A percentile compares a stretch with the other conserved stretches of the same genome.
phyloP scores from a whole-genome alignment of 1,139 yeast genomes.

The Zygosaccharomyces sapae region DNA sequence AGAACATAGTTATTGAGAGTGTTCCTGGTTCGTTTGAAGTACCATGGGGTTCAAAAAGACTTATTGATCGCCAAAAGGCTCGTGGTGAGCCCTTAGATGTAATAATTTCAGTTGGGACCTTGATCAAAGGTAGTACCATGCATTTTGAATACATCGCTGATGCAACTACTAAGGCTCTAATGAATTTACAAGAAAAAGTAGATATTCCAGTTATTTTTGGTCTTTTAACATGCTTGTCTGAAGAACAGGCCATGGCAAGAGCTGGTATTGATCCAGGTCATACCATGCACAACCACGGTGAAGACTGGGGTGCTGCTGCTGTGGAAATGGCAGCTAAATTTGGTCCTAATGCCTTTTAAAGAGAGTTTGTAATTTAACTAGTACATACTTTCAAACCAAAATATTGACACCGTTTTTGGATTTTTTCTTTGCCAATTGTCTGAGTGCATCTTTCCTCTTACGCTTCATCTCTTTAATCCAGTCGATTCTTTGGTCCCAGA shows the following conservation, averaged over 20 bases:
- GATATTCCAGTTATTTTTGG: constrained; percentile 86
- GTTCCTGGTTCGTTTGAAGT: constrained; percentile 95
- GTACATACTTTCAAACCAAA: constrained; percentile 5
- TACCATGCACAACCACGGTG: constrained; percentile 88
- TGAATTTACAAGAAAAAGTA: constrained; percentile 71
- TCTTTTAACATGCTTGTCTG: constrained; percentile 85
- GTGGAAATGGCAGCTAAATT: constrained; percentile 82
- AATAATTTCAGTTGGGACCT: constrained; percentile 86
- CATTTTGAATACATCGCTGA: constrained; percentile 97
- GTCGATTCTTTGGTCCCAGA: constrained; percentile 80
- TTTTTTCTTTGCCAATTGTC: constrained; percentile 42
- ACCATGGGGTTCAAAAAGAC: constrained; percentile 69
- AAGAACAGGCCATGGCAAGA: constrained; percentile 87
- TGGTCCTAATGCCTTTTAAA: constrained; percentile 24
- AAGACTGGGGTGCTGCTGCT: constrained; percentile 99
- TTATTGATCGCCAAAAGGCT: constrained; percentile 46
- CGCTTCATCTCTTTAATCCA: constrained; percentile 72
- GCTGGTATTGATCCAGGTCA: constrained; percentile 76
- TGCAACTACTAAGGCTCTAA: constrained; percentile 77
- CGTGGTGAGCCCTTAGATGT: constrained; percentile 65
- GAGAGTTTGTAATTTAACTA: constrained; percentile 4
- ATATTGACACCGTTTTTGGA: constrained; percentile 8
- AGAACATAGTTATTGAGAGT: constrained; percentile 72
- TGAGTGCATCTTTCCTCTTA: constrained; percentile 66
- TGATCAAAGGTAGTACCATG: constrained; percentile 96